A percentile compares a stretch with the other conserved stretches of the same genome.
phyloP scores from a whole-genome alignment of 176 grass and related monocot genomes.

The Rhynchospora breviuscula region DNA sequence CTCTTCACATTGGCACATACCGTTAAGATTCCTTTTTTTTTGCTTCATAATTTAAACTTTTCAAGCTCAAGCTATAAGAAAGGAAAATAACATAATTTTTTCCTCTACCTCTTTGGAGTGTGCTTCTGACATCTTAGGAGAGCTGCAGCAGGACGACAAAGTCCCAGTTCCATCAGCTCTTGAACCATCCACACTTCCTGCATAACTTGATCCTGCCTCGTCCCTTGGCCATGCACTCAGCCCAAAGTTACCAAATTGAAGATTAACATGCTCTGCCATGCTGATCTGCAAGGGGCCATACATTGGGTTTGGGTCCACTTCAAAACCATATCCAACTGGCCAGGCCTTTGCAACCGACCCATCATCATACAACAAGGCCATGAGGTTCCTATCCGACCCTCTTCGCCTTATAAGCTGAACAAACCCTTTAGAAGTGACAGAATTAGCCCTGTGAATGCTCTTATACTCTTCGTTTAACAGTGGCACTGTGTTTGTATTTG shows the following conservation, averaged over 20 bases:
- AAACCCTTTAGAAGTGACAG: conserved; percentile 83
- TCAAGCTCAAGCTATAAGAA: neutral
- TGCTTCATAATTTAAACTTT: neutral
- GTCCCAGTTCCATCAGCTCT: conserved; percentile 46
- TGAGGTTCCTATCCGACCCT: conserved; percentile 72
- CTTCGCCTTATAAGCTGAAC: conserved; percentile 87
- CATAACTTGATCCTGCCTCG: conserved; percentile 57
- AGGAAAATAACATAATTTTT: neutral
- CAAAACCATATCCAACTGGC: conserved; percentile 43
- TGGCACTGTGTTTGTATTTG: conserved; percentile 57
- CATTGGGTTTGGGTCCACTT: conserved; percentile 30
- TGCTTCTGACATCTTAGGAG: conserved; percentile 62
- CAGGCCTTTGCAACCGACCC: conserved; percentile 88
- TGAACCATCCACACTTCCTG: conserved; percentile 63
- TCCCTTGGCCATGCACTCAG: conserved; percentile 78
- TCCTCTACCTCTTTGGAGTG: conserved; percentile 74
- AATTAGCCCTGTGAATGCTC: conserved; percentile 75
- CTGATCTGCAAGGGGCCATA: conserved; percentile 54
- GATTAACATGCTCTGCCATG: conserved; percentile 67
- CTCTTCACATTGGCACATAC: neutral
- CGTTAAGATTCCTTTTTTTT: neutral
- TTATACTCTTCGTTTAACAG: conserved; percentile 79
- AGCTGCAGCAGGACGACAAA: conserved; percentile 66
- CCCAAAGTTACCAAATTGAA: conserved; percentile 87
- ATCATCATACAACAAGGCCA: conserved; percentile 85